These are phyloP conservation scores for Globisporangium heterothallicum DNA, from an alignment of 352 stramenopile genomes.

Conservation along the genomic window DNA sequence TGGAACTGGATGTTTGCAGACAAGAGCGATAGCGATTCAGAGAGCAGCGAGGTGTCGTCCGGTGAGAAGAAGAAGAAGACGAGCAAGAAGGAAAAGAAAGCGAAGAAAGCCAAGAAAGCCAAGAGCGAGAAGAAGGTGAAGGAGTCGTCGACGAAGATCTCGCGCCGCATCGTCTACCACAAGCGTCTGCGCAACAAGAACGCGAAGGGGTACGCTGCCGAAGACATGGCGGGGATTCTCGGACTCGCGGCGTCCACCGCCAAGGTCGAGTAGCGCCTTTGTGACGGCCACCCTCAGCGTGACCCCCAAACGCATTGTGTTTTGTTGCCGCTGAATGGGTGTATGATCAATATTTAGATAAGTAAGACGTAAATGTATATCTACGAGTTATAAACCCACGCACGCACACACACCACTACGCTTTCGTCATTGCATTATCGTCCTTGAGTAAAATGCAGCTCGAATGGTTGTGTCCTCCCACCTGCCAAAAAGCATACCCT, in stretches of 20 bases:
- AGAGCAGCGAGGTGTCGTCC: constrained; percentile 25
- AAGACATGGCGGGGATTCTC: constrained; percentile 83
- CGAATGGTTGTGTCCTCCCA: background rate
- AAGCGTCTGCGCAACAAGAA: constrained; percentile 86
- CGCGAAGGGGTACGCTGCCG: constrained; percentile 73
- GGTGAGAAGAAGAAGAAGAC: constrained; percentile 49
- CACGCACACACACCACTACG: background rate
- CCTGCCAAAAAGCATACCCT: constrained; percentile 2
- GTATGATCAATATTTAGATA: constrained; percentile 7
- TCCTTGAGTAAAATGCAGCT: too few species aligned
- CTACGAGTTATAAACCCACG: constrained; percentile 2
- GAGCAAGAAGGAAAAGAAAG: constrained; percentile 47
- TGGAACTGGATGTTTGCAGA: constrained; percentile 16
- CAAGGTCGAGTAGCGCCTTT: background rate
- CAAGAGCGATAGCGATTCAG: constrained; percentile 31
- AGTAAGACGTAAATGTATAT: constrained; percentile 11
- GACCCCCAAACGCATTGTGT: too few species aligned
- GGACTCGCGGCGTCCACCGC: constrained; percentile 50
- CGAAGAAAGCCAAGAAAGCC: constrained; percentile 36
- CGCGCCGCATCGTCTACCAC: constrained; percentile 68
- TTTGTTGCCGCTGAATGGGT: background rate
- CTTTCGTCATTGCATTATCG: background rate
- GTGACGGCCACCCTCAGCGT: too few species aligned
- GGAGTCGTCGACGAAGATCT: constrained; percentile 43
- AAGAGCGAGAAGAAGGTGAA: constrained; percentile 53